A percentile compares a stretch with the other conserved stretches of the same genome.
These are phyloP conservation scores for Yamadazyma scolyti DNA, from an alignment of 805 yeast genomes.

Conservation along the genomic window DNA sequence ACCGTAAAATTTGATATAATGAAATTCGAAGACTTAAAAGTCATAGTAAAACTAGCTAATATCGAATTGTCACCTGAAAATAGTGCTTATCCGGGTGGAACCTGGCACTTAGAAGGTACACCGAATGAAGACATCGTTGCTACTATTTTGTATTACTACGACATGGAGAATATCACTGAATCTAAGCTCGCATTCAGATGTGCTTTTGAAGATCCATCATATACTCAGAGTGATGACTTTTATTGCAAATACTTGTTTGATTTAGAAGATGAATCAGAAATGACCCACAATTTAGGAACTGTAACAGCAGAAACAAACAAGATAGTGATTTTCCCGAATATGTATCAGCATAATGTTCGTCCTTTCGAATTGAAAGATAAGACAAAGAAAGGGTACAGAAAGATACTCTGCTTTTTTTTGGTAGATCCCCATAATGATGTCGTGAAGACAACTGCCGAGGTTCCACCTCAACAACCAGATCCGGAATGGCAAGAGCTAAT, in stretches of 20 bases:
- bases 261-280: conserved; percentile 22
- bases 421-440: conserved; percentile 31
- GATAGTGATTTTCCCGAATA: conserved; percentile 36
- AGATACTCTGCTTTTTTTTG: conserved; percentile 37
- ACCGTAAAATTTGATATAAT: conserved; percentile 3
- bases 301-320: conserved; percentile 22
- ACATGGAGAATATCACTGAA: conserved; percentile 33
- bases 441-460: conserved; percentile 25
- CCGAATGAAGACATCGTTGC: conserved; percentile 41
- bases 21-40: conserved; percentile 23
- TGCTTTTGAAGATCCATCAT: conserved; percentile 26
- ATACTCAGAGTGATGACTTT: conserved; percentile 29
- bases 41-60: conserved; percentile 37
- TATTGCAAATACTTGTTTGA: conserved; percentile 25
- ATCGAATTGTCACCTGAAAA: conserved; percentile 39
- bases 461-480: conserved; percentile 40
- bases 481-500: conserved; percentile 24
- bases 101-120: conserved; percentile 44
- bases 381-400: conserved; percentile 33
- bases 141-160: conserved; percentile 38
- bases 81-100: conserved; percentile 35
- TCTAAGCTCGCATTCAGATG: conserved; percentile 28
- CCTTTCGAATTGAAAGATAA: conserved; percentile 33
- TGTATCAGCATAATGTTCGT: conserved; percentile 37
- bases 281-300: conserved; percentile 22